phyloP scores from a whole-genome alignment of 306 rosid species.

The Quercus ilex region DNA sequence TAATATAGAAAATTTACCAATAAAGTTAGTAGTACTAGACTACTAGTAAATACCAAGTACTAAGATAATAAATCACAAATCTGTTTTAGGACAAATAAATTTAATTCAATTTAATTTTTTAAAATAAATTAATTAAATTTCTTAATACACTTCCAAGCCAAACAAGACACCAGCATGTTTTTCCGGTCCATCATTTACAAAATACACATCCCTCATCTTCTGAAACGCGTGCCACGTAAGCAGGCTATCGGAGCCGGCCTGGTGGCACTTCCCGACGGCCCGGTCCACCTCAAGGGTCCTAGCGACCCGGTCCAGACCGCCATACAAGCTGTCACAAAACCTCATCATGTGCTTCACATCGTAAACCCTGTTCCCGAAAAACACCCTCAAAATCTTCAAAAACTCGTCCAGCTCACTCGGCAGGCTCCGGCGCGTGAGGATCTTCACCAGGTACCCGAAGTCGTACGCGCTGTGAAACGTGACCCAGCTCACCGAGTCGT shows the following conservation, averaged over 20 bases:
- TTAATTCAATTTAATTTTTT: too few species aligned
- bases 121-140: not conserved
- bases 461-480: constrained; percentile 77
- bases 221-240: constrained; percentile 76
- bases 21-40: too few species aligned
- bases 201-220: constrained; percentile 57
- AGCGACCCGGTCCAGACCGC: constrained; percentile 74
- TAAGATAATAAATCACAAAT: not conserved
- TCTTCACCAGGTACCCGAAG: constrained; percentile 65
- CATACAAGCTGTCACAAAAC: constrained; percentile 52
- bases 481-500: constrained; percentile 58
- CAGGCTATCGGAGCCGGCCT: constrained; percentile 81
- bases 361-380: constrained; percentile 58
- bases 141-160: constrained; percentile 48
- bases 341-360: constrained; percentile 74
- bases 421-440: constrained; percentile 37
- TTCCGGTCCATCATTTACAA: constrained; percentile 38
- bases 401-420: constrained; percentile 46
- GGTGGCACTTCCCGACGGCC: constrained; percentile 80
- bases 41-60: too few species aligned
- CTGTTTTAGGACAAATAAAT: constrained; percentile 8
- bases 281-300: constrained; percentile 53
- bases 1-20: too few species aligned
- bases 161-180: constrained; percentile 68
- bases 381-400: constrained; percentile 21